Evolutionary conservation across 2,329 filamentous ascomycete species (phyloP).

Genomic region (Simplicillium sp.): DNA sequence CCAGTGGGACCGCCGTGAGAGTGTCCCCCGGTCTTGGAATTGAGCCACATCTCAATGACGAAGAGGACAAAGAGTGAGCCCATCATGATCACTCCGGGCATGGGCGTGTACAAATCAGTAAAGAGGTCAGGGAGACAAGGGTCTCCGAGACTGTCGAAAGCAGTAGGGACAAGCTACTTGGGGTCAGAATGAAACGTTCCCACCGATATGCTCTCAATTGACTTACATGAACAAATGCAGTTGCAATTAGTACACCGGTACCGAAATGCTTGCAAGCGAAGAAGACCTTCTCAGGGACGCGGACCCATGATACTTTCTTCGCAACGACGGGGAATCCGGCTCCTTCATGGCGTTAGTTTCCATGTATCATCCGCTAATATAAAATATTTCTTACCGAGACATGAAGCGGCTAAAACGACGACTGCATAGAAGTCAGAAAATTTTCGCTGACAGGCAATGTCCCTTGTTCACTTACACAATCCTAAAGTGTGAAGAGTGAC

Average conservation of each 20-base stretch:
- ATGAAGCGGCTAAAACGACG: slow-evolving; percentile 17
- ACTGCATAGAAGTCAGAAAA: slow-evolving; percentile 13
- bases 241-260: slow-evolving; percentile 63
- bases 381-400: slow-evolving; percentile 11
- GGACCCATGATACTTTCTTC: slow-evolving; percentile 48
- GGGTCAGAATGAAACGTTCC: not conserved
- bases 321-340: slow-evolving; percentile 43
- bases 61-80: slow-evolving; percentile 51
- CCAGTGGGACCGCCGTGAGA: slow-evolving; percentile 48
- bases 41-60: slow-evolving; percentile 50
- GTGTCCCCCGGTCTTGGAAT: slow-evolving; percentile 48
- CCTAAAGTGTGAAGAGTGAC: not conserved
- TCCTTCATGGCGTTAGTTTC: slow-evolving; percentile 14
- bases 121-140: slow-evolving; percentile 51
- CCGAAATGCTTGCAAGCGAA: slow-evolving; percentile 59
- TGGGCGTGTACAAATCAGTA: slow-evolving; percentile 47
- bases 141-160: slow-evolving; percentile 42
- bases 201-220: too few relatives aligned
- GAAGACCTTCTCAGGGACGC: slow-evolving; percentile 45
- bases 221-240: slow-evolving; percentile 60
- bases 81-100: slow-evolving; percentile 60
- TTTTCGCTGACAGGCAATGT: not conserved
- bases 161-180: slow-evolving; percentile 44
- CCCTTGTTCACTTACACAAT: not conserved
- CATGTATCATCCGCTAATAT: not conserved